phyloP scores from a whole-genome alignment of 1,284 basidiomycete genomes.

The Athelia psychrophila region DNA sequence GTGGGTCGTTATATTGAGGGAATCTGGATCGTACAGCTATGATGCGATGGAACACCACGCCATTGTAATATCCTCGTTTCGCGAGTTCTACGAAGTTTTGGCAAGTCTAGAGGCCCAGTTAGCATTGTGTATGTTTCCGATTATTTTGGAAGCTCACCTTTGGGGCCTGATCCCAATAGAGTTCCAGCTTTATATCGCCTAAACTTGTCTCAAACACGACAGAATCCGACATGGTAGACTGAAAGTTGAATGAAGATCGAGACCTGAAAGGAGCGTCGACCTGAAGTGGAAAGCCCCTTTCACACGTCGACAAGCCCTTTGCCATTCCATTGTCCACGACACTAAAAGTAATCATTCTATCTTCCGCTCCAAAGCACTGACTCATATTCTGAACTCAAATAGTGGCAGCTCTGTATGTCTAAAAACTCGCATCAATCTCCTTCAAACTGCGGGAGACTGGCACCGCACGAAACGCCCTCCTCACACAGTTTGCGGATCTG shows the following conservation, averaged over 20 bases:
- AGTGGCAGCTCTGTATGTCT: too few relatives aligned
- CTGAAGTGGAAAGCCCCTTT: constrained; percentile 1
- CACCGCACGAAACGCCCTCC: too few relatives aligned
- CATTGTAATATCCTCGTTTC: constrained; percentile 84
- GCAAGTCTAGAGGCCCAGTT: constrained; percentile 65
- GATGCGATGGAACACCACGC: constrained; percentile 85
- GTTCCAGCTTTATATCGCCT: constrained; percentile 85
- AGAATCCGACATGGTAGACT: constrained; percentile 42
- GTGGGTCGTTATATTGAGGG: neutral
- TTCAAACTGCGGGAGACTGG: too few relatives aligned
- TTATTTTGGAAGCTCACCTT: constrained; percentile 46
- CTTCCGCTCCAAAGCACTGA: too few relatives aligned
- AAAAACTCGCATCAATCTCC: too few relatives aligned
- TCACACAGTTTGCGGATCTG: too few relatives aligned
- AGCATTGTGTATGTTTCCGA: neutral
- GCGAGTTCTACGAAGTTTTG: constrained; percentile 89
- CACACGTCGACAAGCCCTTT: too few relatives aligned
- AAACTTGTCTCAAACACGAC: constrained; percentile 85
- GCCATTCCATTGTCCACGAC: too few relatives aligned
- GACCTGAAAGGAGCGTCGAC: neutral
- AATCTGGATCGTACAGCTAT: constrained; percentile 58
- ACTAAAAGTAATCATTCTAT: too few relatives aligned
- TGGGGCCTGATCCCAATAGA: constrained; percentile 91
- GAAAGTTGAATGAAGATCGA: neutral
- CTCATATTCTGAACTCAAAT: too few relatives aligned